Base-by-base conservation (phyloP, 1,284 basidiomycete genomes). In the Kwoniella shivajii region DNA sequence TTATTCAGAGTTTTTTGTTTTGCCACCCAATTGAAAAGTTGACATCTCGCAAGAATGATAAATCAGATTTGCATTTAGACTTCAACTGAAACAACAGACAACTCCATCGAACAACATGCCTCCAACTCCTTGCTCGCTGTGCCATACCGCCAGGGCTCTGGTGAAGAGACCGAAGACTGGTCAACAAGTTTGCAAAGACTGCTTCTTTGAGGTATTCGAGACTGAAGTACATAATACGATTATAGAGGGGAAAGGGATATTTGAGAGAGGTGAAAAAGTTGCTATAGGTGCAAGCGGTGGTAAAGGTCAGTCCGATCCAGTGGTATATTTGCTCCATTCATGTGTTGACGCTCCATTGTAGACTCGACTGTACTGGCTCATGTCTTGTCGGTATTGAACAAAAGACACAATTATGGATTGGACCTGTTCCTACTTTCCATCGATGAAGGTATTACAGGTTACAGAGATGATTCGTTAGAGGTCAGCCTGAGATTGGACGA, bases 151-250 rank as follows among this genome's bases (percentile, higher is more conserved):
- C 1, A 86, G 88, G 51, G 92, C 95, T 0, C 93, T 98, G 60
- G 80, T 99, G 37, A 94, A 92, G 70, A 83, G 95, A 20, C 95
- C 95, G 10, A 99, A 99, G 78, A 99, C 95, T 1, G 93, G 93
- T 0, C 94, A 97, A 72, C 90, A 92, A 73, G 93, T 97, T 65
- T 99, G 94, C 82, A 89, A 88, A 76, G 86, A 89, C 47, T 97
- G 93, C 73, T 97, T 97, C 79, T 99, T 92, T 81, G 86, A 87
- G 69, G 92, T 98, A 36, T 99, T 99, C 67, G 95, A 99, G 81
- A 95, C 92, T 0, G 95, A 99, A 76, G 88, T 99, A 33, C 96
- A 99, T 79, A 88, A 95, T 73, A 98, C 96, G 0, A 97, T 99
- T 70, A 59, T 68, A 2, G 83, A 88, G 64, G 84, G 88, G 0